A percentile compares a stretch with the other conserved stretches of the same genome.
Conservation (phyloP, 306 rosid genomes). For the Aeschynomene evenia region DNA sequence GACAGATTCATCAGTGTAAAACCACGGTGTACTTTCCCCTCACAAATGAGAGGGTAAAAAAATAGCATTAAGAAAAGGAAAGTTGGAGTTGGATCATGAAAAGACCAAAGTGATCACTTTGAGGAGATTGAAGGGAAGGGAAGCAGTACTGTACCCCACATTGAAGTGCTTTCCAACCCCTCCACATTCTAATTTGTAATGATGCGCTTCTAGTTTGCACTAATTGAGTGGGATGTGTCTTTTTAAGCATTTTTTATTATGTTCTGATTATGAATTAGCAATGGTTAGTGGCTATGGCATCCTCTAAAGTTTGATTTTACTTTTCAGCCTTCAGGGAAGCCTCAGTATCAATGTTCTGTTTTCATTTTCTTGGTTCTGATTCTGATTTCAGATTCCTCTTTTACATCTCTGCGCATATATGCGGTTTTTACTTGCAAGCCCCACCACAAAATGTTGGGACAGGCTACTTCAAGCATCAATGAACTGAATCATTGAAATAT, state of each 20-base stretch:
- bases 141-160: constrained; percentile 44
- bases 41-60: constrained; percentile 33
- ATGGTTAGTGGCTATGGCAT: constrained; percentile 34
- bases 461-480: neutral
- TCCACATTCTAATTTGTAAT: constrained; percentile 46
- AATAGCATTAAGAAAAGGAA: neutral
- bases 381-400: constrained; percentile 24
- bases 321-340: constrained; percentile 35
- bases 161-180: constrained; percentile 37
- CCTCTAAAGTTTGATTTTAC: constrained; percentile 31
- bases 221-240: constrained; percentile 26
- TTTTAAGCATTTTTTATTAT: constrained; percentile 17
- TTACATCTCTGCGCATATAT: constrained; percentile 34
- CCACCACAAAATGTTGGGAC: constrained; percentile 30
- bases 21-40: constrained; percentile 37
- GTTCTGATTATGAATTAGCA: constrained; percentile 17
- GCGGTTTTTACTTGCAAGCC: constrained; percentile 20
- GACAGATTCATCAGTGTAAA: constrained; percentile 38
- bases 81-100: constrained; percentile 11
- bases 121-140: constrained; percentile 33
- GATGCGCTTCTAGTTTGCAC: constrained; percentile 36
- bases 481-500: constrained; percentile 38
- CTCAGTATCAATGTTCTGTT: neutral
- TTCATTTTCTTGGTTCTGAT: constrained; percentile 12
- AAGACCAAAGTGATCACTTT: constrained; percentile 33